These are phyloP conservation scores for Cornus suecica DNA, from an alignment of 148 eudicot species.

Conservation along the genomic window DNA sequence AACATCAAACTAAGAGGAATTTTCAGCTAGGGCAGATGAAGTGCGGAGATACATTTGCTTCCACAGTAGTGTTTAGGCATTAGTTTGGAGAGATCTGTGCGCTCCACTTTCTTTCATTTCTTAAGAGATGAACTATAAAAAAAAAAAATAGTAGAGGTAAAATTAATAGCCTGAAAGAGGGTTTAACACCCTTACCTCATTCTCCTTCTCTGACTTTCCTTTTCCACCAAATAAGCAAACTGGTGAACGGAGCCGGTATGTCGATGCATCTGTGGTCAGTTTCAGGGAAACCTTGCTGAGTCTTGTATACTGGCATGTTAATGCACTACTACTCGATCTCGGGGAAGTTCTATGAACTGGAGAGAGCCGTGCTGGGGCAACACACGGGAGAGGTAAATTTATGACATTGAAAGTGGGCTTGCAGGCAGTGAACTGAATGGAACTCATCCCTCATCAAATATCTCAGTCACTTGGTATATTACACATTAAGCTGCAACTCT, in stretches of 20 bases:
- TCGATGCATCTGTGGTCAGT: conserved; percentile 14
- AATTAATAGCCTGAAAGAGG: background rate
- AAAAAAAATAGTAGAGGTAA: too few relatives aligned
- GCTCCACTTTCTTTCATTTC: background rate
- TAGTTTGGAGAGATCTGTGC: background rate
- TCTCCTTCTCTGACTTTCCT: conserved; percentile 34
- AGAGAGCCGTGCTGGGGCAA: conserved; percentile 14
- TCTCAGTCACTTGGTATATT: conserved; percentile 6
- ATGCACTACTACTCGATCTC: background rate
- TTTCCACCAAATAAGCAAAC: conserved; percentile 45
- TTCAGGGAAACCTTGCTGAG: conserved; percentile 18
- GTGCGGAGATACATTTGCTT: background rate
- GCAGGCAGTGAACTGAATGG: conserved; percentile 39
- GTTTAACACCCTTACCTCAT: conserved; percentile 35
- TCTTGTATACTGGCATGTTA: background rate
- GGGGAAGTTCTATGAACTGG: background rate
- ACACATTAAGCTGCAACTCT: conserved; percentile 10
- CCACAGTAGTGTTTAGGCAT: background rate
- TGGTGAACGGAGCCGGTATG: conserved; percentile 24
- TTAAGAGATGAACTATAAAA: too few relatives aligned
- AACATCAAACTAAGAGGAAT: background rate
- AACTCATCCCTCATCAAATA: conserved; percentile 39
- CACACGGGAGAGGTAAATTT: conserved; percentile 5
- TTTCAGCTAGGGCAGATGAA: background rate
- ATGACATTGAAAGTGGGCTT: conserved; percentile 24